A percentile compares a stretch with the other conserved stretches of the same genome.
phyloP scores from a whole-genome alignment of 2,329 filamentous ascomycete species.

The Mycosphaerella sp. region DNA sequence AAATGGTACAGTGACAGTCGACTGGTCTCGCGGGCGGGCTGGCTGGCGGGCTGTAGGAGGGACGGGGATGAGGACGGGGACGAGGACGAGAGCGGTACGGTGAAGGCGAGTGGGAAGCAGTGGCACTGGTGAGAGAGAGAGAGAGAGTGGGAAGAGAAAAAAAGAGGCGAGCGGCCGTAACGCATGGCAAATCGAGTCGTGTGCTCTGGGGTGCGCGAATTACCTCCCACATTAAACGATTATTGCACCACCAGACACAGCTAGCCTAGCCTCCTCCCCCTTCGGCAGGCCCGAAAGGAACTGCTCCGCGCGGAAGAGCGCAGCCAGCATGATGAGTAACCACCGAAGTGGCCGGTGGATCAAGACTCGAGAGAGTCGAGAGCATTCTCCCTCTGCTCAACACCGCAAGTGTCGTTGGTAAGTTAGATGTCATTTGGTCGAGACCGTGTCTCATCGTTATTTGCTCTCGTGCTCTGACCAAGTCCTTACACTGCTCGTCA shows the following conservation, averaged over 20 bases:
- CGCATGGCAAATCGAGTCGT: background rate
- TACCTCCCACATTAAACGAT: background rate
- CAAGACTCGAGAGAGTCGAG: background rate
- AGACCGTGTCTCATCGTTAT: background rate
- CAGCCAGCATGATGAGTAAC: background rate
- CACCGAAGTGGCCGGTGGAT: background rate
- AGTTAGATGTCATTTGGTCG: background rate
- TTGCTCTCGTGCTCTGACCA: background rate
- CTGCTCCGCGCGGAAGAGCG: background rate
- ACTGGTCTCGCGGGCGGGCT: no score
- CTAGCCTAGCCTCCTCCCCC: background rate
- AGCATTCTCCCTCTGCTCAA: background rate
- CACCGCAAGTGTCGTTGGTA: background rate
- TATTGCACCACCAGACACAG: background rate
- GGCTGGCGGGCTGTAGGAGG: background rate
- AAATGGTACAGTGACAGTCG: no score
- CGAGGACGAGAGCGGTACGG: background rate
- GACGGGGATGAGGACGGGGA: no score
- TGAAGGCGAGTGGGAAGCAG: background rate
- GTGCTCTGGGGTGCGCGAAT: background rate
- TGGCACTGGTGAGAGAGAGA: background rate
- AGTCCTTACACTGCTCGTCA: background rate
- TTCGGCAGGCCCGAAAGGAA: background rate
- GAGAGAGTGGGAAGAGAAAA: background rate
- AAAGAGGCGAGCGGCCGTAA: background rate